A percentile compares a stretch with the other conserved stretches of the same genome.
phyloP scores from a whole-genome alignment of 441 rosid genomes.

The Adansonia madagascariensis region DNA sequence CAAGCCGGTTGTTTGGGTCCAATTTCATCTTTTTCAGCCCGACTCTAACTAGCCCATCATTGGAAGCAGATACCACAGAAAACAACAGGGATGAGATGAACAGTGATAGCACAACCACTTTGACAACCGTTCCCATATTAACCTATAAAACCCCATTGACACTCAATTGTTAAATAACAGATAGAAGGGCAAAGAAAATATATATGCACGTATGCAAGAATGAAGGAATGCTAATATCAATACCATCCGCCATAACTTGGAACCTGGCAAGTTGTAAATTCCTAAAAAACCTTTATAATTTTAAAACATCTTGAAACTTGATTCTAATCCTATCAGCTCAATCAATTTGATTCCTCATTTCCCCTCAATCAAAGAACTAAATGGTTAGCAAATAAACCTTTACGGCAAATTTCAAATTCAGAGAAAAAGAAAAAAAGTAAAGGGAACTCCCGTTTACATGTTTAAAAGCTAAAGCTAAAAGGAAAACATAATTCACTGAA shows the following conservation, averaged over 20 bases:
- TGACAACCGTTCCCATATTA: constrained; percentile 47
- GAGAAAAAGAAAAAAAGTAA: not conserved
- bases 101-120: constrained; percentile 37
- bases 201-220: not conserved
- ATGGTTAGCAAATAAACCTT: not conserved
- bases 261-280: constrained; percentile 1
- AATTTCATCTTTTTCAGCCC: constrained; percentile 52
- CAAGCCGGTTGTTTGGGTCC: constrained; percentile 46
- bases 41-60: constrained; percentile 51
- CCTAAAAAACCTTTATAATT: not conserved
- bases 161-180: constrained; percentile 4
- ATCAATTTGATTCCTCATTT: not conserved
- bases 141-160: constrained; percentile 37
- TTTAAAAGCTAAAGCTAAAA: not conserved
- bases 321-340: constrained; percentile 11
- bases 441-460: not conserved
- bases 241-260: not conserved
- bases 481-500: not conserved
- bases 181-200: constrained; percentile 12
- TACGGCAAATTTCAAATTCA: not conserved
- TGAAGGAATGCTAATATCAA: constrained; percentile 11
- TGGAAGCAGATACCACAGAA: constrained; percentile 42
- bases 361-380: not conserved
- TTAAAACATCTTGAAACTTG: not conserved
- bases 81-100: constrained; percentile 45